Evolutionary conservation across 345 rosid species (phyloP), one percentile per base, ranked within the genome.

Genomic region (Syzygium oleosum): DNA sequence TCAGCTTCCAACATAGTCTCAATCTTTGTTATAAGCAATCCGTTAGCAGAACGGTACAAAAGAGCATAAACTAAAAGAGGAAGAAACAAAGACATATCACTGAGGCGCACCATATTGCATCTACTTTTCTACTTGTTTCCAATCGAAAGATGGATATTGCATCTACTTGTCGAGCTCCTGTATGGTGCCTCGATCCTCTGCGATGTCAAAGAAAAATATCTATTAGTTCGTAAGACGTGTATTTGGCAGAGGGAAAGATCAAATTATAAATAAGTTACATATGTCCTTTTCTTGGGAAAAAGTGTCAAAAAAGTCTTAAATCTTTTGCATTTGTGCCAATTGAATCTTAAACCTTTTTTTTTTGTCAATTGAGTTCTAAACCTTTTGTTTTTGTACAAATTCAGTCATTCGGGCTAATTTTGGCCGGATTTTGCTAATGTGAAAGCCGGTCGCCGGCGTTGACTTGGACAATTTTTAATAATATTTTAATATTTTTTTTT

Each of bases 171-270:
- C 93, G 19, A 93, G 89, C 87, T 92, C 94, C 94, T 93, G 90
- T 88, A 93, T 87, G 59, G 90, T 80, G 53, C 95, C 95, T 90
- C 93, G 92, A 89, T 90, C 92, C 92, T 94, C 97, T 92, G 91
- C 61, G 53, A 91, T 17, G 84, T 58, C 85, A 85, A 19, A 87
- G 31, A 34, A 19, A 55, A 89, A 88, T 43, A 41, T 61, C 7
- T 58, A 23, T 38, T 46, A 52, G 54, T n/a, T 63, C 12, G 25
- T n/a, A 21, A 84, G 85, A 68, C 77, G 25, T 25, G 65, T 59
- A 27, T 25, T 59, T 59, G 5, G 65, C 31, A 63, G 19, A 31
- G 77, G 77, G 10, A 63, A 29, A 63, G 2, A 63, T 63, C 77
- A 63, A 63, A 56, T 10, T 56, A n/a, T 22, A 8, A 56, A 56